phyloP scores from a whole-genome alignment of 2,329 filamentous ascomycete species.

The Lecanosticta acicola region DNA sequence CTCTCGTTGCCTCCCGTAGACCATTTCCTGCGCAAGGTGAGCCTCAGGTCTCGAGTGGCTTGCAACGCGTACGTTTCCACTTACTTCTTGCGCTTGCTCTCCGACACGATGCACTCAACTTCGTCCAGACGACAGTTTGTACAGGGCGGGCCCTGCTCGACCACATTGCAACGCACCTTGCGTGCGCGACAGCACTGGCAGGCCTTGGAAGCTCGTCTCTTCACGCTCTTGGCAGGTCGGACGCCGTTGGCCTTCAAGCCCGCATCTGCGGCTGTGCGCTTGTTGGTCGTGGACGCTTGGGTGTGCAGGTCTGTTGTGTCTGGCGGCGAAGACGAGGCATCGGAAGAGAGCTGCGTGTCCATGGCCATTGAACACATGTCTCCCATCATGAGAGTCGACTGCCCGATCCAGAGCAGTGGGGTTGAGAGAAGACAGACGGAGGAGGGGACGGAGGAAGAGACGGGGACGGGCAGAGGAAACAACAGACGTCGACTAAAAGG shows the following conservation, averaged over 20 bases:
- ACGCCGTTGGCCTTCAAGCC: constrained; percentile 47
- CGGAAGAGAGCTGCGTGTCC: constrained; percentile 21
- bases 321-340: constrained; percentile 29
- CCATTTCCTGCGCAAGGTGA: constrained; percentile 31
- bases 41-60: constrained; percentile 1
- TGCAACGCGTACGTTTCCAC: constrained; percentile 26
- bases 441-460: constrained; percentile 6
- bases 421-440: constrained; percentile 6
- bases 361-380: constrained; percentile 23
- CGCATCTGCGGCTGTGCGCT: constrained; percentile 54
- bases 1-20: constrained; percentile 24
- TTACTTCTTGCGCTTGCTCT: constrained; percentile 82
- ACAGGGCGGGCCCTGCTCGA: constrained; percentile 76
- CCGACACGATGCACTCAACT: constrained; percentile 61
- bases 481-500: constrained; percentile 11
- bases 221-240: constrained; percentile 54
- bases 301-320: constrained; percentile 22
- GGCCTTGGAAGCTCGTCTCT: constrained; percentile 83
- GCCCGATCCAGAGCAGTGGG: not conserved
- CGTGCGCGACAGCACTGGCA: constrained; percentile 83
- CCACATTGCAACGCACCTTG: constrained; percentile 91
- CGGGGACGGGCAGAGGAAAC: constrained; percentile 7
- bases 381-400: constrained; percentile 1
- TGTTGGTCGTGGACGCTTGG: constrained; percentile 28
- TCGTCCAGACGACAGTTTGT: constrained; percentile 80